Conservation (phyloP, 345 rosid genomes). For the Dipteronia sinensis region DNA sequence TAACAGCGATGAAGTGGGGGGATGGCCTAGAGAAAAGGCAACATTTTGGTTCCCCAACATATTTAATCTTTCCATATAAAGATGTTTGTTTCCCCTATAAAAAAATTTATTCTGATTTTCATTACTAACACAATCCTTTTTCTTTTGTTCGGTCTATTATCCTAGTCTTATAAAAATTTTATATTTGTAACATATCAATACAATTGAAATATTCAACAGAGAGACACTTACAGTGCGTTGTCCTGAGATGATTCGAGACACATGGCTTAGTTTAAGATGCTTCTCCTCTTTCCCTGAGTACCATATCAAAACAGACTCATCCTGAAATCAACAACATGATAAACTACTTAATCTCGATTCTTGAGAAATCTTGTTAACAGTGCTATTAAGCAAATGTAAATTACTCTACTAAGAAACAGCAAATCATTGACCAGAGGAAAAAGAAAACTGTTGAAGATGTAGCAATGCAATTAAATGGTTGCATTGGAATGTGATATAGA, state of each 20-base stretch:
- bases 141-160: not conserved
- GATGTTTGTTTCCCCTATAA: not conserved
- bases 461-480: not conserved
- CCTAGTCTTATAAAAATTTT: not conserved
- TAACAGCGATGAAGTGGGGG: not conserved
- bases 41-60: not conserved
- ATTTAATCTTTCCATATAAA: not conserved
- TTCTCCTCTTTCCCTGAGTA: conserved; percentile 93
- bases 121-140: not conserved
- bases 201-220: not conserved
- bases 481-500: not conserved
- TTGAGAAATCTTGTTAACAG: not conserved
- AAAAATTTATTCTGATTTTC: not conserved
- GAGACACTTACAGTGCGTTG: conserved; percentile 92
- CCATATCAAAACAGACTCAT: conserved; percentile 96
- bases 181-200: not conserved
- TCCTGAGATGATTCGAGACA: conserved; percentile 88
- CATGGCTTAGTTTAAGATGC: conserved; percentile 83
- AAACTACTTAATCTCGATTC: not conserved
- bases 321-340: conserved; percentile 59
- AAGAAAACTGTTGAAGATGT: not conserved
- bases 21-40: not conserved
- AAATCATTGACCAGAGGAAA: not conserved
- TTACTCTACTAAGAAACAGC: not conserved
- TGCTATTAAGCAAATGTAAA: not conserved